These are phyloP conservation scores for Clitocybe nebularis DNA, from an alignment of 1,284 basidiomycete genomes.

Conservation along the genomic window DNA sequence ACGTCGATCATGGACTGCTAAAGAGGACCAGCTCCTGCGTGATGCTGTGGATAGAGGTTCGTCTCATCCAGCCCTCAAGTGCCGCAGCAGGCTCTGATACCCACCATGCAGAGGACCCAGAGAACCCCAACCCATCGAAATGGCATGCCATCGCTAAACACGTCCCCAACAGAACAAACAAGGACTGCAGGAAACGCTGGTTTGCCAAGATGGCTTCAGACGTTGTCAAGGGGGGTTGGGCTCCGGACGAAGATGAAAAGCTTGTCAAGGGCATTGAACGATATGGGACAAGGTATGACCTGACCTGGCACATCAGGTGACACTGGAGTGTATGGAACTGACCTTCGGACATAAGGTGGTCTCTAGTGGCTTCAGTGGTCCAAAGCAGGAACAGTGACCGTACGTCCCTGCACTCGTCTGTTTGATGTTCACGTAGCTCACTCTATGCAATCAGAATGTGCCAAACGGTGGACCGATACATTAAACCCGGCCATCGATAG, in stretches of 20 bases:
- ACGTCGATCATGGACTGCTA: constrained; percentile 51
- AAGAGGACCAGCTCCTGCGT: constrained; percentile 51
- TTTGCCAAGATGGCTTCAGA: constrained; percentile 59
- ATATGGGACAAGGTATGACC: constrained; percentile 44
- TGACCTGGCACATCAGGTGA: not conserved
- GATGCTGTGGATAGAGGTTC: constrained; percentile 48
- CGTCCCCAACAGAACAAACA: constrained; percentile 54
- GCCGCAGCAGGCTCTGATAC: constrained; percentile 12
- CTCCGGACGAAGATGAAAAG: constrained; percentile 52
- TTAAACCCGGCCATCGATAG: constrained; percentile 54
- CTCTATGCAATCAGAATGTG: constrained; percentile 36
- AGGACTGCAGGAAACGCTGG: constrained; percentile 58
- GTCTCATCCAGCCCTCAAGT: constrained; percentile 10
- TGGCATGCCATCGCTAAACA: constrained; percentile 61
- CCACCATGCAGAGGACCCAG: constrained; percentile 42
- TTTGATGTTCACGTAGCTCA: constrained; percentile 5
- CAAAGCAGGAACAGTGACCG: constrained; percentile 53
- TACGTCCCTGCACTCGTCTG: constrained; percentile 30
- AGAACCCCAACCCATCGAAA: constrained; percentile 48
- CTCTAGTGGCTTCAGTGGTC: constrained; percentile 48
- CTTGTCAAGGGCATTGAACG: constrained; percentile 50
- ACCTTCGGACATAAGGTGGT: constrained; percentile 36
- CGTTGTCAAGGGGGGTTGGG: constrained; percentile 55
- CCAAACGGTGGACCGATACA: constrained; percentile 57
- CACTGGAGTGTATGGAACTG: not conserved